A percentile compares a stretch with the other conserved stretches of the same genome.
These are phyloP conservation scores for Yamadazyma atlantica DNA, from an alignment of 1,139 yeast species.

Conservation along the genomic window DNA sequence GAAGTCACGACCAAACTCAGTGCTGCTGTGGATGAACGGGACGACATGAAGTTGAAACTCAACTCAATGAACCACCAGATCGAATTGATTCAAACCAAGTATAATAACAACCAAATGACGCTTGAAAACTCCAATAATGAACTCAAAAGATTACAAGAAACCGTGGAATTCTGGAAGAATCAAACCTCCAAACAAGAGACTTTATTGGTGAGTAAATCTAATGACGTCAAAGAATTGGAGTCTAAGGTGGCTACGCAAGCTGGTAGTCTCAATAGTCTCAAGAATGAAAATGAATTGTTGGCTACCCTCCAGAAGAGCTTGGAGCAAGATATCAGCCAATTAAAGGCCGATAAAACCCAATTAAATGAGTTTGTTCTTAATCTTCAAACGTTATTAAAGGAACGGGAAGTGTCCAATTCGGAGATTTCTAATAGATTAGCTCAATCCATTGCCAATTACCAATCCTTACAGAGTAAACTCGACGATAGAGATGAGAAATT, in stretches of 20 bases:
- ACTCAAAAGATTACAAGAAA: slow-evolving; percentile 48
- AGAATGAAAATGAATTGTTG: slow-evolving; percentile 57
- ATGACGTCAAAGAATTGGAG: slow-evolving; percentile 57
- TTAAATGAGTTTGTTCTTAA: slow-evolving; percentile 61
- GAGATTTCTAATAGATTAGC: slow-evolving; percentile 53
- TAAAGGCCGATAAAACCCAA: slow-evolving; percentile 59
- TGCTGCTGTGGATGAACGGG: slow-evolving; percentile 24
- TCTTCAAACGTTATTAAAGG: slow-evolving; percentile 61
- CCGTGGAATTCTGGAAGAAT: slow-evolving; percentile 47
- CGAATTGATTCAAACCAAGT: slow-evolving; percentile 36
- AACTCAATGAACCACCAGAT: slow-evolving; percentile 31
- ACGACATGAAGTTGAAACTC: slow-evolving; percentile 31
- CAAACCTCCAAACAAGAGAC: slow-evolving; percentile 57
- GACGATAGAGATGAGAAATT: slow-evolving; percentile 52
- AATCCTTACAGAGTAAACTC: slow-evolving; percentile 50
- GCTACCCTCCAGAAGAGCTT: slow-evolving; percentile 52
- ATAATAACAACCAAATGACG: slow-evolving; percentile 28
- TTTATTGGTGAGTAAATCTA: slow-evolving; percentile 52
- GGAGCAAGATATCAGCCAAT: slow-evolving; percentile 50
- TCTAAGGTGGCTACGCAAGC: slow-evolving; percentile 47
- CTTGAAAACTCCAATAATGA: slow-evolving; percentile 49
- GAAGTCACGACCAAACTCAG: slow-evolving; percentile 30
- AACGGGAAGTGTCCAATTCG: slow-evolving; percentile 54
- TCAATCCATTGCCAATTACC: slow-evolving; percentile 52
- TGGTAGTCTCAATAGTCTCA: slow-evolving; percentile 47